phyloP scores from a whole-genome alignment of 768 basidiomycete genomes.

The Galerina sulciceps region DNA sequence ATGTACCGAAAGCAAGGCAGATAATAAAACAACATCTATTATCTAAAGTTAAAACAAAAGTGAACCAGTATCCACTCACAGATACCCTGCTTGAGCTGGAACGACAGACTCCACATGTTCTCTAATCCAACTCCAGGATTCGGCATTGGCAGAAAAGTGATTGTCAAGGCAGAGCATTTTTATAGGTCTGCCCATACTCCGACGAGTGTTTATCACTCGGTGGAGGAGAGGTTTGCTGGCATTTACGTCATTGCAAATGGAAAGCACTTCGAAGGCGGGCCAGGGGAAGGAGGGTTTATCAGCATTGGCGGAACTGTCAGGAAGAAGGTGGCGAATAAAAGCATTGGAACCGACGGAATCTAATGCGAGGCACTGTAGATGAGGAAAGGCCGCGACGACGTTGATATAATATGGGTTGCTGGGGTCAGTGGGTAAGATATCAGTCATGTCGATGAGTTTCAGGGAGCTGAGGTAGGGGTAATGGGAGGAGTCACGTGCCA shows the following conservation, averaged over 20 bases:
- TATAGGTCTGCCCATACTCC: constrained; percentile 11
- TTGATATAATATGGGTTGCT: constrained; percentile 3
- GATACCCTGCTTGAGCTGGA: not conserved
- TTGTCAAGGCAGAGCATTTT: constrained; percentile 18
- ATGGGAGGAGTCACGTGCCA: constrained; percentile 2
- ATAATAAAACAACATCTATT: not conserved
- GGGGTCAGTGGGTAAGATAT: constrained; percentile 12
- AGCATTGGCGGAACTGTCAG: not conserved
- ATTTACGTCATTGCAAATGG: constrained; percentile 20
- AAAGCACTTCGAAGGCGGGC: constrained; percentile 20
- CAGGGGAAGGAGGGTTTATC: constrained; percentile 5
- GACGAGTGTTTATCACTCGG: constrained; percentile 15
- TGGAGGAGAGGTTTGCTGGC: constrained; percentile 24
- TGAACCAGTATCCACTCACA: not conserved
- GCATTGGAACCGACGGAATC: constrained; percentile 24
- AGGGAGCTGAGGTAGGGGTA: constrained; percentile 27
- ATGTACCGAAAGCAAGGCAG: no score
- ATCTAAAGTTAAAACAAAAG: not conserved
- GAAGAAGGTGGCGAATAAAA: constrained; percentile 27
- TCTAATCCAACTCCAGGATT: constrained; percentile 22
- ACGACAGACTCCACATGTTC: constrained; percentile 9
- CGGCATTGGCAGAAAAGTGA: constrained; percentile 13
- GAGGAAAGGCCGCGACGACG: constrained; percentile 28
- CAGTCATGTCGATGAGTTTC: constrained; percentile 24
- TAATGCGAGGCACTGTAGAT: constrained; percentile 26